Base-by-base conservation (phyloP, 108 stramenopile species). In the Heterococcus sp. region DNA sequence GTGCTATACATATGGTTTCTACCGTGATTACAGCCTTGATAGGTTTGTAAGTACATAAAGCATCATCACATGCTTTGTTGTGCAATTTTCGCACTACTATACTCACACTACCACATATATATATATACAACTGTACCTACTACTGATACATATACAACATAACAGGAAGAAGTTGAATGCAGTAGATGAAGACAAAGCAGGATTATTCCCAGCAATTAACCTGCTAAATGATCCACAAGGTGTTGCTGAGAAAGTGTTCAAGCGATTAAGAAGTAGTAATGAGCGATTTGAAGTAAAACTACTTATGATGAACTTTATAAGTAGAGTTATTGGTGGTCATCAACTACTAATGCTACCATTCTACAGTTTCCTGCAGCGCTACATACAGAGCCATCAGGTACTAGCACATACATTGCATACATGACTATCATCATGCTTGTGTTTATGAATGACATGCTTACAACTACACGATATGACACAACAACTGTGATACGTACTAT, bases 141-240 rank as follows among this genome's bases (percentile, higher is more conserved):
- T n/a, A n/a, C n/a, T n/a, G n/a, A n/a, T n/a, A n/a, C n/a, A n/a
- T 29, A 0, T 32, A 29, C 38, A 4, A 0, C 32, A 29, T 34
- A 11, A 1, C 34, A 11, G 21, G 37, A 58, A 58, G 46, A 58
- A 58, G 21, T 21, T 58, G 46, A 58, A 58, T 58, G 31, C 4
- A 14, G 33, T 35, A 14, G 76, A 70, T 30, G 69, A 70, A 28
- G 34, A 35, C 2, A 35, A 31, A 38, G 76, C 68, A 2, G 69
- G 76, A 1, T 67, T 81, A 1, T 89, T 83, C 79, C 98, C 98
- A 0, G 98, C 98, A 40, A 96, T 98, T 73, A 81, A 94, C 71
- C 75, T 97, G 65, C 72, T 99, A 63, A 87, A 96, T 74, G 96
- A 99, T 86, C 96, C 98, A 26, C 95, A 97, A 75, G 93, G 93